Evolutionary conservation across 108 stramenopile genomes (phyloP).

Genomic region (Fragilaria crotonensis): DNA sequence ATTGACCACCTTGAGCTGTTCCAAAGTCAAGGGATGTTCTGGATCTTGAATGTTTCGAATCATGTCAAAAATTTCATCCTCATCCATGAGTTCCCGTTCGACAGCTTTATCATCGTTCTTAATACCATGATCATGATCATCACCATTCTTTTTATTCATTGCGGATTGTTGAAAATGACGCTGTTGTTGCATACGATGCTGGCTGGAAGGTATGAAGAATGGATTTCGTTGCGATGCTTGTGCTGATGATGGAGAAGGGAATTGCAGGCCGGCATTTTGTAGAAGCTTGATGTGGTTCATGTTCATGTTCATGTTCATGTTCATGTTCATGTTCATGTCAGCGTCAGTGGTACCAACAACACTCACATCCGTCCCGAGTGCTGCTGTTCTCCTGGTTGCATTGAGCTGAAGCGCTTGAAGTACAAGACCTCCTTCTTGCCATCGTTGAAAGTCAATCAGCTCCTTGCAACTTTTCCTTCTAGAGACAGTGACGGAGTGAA

Average conservation of each 20-base stretch:
- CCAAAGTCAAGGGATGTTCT: conserved; percentile 95
- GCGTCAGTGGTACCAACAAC: background rate
- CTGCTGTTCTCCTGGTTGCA: background rate
- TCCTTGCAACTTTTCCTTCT: conserved; percentile 3
- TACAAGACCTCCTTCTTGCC: conserved; percentile 18
- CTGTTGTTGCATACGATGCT: background rate
- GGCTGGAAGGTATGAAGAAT: background rate
- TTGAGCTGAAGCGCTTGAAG: background rate
- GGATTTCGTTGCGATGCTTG: background rate
- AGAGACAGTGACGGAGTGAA: conserved; percentile 21
- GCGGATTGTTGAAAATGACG: background rate
- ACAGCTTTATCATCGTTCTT: conserved; percentile 1
- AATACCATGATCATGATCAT: background rate
- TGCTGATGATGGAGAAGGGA: conserved; percentile 2
- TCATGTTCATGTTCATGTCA: background rate
- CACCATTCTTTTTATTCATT: background rate
- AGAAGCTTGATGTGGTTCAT: conserved; percentile 3
- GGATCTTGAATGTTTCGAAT: conserved; percentile 97
- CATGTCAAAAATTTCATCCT: conserved; percentile 92
- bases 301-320: background rate
- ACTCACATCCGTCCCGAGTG: background rate
- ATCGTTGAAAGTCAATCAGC: conserved; percentile 22
- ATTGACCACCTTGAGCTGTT: conserved; percentile 93
- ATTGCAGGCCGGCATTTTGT: conserved; percentile 24
- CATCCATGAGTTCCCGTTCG: conserved; percentile 40